Base-by-base conservation (phyloP, 176 grass and related monocot species). In the Typha latifolia region DNA sequence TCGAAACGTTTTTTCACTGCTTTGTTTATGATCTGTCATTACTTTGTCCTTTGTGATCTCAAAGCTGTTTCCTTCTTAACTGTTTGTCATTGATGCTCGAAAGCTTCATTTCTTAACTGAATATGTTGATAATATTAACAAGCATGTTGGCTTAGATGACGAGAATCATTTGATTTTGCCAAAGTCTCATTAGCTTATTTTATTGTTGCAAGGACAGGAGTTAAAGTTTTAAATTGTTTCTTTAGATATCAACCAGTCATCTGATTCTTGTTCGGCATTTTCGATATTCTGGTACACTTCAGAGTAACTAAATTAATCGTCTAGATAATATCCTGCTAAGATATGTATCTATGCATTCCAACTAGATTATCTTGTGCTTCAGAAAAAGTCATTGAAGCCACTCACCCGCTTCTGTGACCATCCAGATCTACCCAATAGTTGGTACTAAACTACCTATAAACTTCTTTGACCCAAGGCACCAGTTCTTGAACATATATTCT, bases 251-350 rank as follows among this genome's bases (percentile, higher is more conserved):
- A 59, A 59, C 53, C 53, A 6, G 20, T 59, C 53, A 59, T 59
- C n/a, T 6, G 53, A 22, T 59, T 59, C 53, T 18, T 19, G 2
- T 21, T 59, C 6, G 20, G 53, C 53, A 59, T 59, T 21, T 21
- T 19, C 8, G 2, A 59, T 59, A 21, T 59, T 59, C 53, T 59
- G 18, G 22, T 59, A 59, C 8, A 22, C 20, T 16, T 16, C 20
- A 21, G 53, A 21, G 20, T 59, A 59, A 8, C 15, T 59, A 59
- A 10, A 21, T 19, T 59, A 19, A 59, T 59, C 16, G 16, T 14
- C 15, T 59, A 59, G 53, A 59, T 59, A 21, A 59, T 59, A 59
- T 59, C 53, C 20, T 59, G 16, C 20, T 59, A 59, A 59, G 53
- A 59, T 59, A 19, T 59, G n/a, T 59, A 0, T 20, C 16, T 21